Conservation (phyloP, 106 monocot genomes). For the Chionographis japonica region DNA sequence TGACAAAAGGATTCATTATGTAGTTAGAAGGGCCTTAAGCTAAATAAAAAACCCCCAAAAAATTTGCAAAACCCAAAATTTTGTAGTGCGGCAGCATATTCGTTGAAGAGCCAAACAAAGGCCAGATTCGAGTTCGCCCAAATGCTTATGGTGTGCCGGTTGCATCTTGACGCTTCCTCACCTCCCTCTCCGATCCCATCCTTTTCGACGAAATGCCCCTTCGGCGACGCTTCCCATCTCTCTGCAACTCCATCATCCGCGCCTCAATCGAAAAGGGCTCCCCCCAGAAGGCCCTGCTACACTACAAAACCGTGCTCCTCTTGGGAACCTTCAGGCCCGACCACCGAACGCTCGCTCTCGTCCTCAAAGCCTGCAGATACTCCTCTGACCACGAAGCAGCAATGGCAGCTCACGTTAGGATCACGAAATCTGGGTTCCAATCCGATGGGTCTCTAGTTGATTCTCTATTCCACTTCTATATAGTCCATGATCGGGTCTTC, state of each 20-base stretch:
- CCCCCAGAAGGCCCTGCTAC: conserved; percentile 17
- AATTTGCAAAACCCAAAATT: no score
- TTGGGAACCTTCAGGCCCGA: conserved; percentile 24
- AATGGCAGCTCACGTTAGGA: conserved; percentile 17
- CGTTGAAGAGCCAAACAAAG: no score
- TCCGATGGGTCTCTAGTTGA: neutral
- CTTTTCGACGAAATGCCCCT: conserved; percentile 8
- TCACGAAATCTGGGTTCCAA: conserved; percentile 20
- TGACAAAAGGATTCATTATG: no score
- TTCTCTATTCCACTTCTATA: conserved; percentile 24
- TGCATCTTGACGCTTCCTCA: no score
- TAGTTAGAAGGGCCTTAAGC: no score
- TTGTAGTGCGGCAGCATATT: no score
- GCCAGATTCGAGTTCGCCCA: no score
- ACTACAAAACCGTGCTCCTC: conserved; percentile 22
- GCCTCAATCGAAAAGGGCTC: conserved; percentile 37
- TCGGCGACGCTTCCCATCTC: neutral
- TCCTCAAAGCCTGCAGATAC: conserved; percentile 27
- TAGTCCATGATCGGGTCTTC: conserved; percentile 1
- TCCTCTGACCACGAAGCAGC: conserved; percentile 5
- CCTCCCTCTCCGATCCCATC: no score
- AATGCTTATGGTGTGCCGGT: no score
- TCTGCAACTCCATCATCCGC: conserved; percentile 30
- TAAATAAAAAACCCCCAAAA: no score
- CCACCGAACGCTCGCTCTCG: conserved; percentile 24